Evolutionary conservation across 805 yeast genomes (phyloP).

Genomic region (Suhomyces vadensis): DNA sequence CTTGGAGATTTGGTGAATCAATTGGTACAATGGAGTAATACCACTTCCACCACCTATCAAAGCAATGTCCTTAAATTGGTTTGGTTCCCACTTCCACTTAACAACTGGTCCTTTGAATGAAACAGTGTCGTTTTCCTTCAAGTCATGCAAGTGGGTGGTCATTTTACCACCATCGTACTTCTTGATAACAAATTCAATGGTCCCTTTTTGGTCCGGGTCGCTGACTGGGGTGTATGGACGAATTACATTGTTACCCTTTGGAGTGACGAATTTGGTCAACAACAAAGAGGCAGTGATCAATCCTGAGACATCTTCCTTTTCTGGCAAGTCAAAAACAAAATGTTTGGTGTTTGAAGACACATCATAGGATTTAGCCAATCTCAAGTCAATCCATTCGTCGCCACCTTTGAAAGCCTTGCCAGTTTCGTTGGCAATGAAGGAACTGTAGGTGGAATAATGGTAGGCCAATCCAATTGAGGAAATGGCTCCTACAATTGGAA

Average conservation of each 20-base stretch:
- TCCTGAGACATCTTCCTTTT: constrained; percentile 70
- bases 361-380: constrained; percentile 45
- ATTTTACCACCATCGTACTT: constrained; percentile 83
- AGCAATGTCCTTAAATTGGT: constrained; percentile 75
- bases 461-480: constrained; percentile 37
- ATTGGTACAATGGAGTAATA: constrained; percentile 92
- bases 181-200: constrained; percentile 79
- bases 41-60: constrained; percentile 97
- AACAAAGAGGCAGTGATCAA: constrained; percentile 76
- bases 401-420: constrained; percentile 59
- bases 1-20: constrained; percentile 70
- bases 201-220: constrained; percentile 67
- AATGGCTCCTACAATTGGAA: constrained; percentile 33
- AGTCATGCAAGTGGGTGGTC: constrained; percentile 67
- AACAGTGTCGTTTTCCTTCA: constrained; percentile 78
- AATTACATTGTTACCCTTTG: constrained; percentile 82
- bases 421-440: constrained; percentile 35
- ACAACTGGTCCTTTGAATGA: constrained; percentile 91
- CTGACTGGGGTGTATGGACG: constrained; percentile 90
- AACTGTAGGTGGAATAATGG: constrained; percentile 23
- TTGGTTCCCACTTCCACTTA: constrained; percentile 90
- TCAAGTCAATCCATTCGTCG: constrained; percentile 72
- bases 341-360: constrained; percentile 65
- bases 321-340: constrained; percentile 68
- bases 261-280: constrained; percentile 76